Base-by-base conservation (phyloP, 345 rosid genomes). In the Crucihimalaya himalaica region DNA sequence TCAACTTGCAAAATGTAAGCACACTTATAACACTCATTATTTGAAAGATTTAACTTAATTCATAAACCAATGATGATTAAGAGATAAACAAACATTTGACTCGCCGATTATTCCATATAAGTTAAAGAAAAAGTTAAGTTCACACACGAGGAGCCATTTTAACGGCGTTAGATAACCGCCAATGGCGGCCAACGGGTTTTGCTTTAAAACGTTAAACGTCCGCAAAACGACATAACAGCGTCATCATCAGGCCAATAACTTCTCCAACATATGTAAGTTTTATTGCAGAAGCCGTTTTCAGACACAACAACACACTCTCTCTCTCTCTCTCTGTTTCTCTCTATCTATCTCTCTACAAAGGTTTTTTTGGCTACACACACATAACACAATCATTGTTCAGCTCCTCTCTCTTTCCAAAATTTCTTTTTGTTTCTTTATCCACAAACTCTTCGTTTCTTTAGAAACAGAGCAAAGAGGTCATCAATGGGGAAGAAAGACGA, bases 401-500 rank as follows among this genome's bases (percentile, higher is more conserved):
- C 64, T 73, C 47, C 52, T 61, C 29, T 34, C 56, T 54, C 37
- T 31, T 11, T 39, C 43, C 14, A 8, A 37, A 10, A 19, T 53
- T 27, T 68, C n/a, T 46, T 20, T 53, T 8, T 2, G 4, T 1
- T 15, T 54, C 15, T 23, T 32, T 20, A 66, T 70, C 21, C 65
- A 21, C 71, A 6, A 25, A 48, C 60, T 64, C 43, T 35, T 62
- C 31, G 16, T 63, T 63, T 55, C 34, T 32, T 28, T 2, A 6
- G 43, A 46, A 58, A 48, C 72, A 56, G 23, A 66, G 12, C 43
- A 57, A 8, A 40, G 37, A 63, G 28, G 15, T 34, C 37, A 35
- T 28, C 46, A n/a, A 89, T 88, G 97, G 89, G 88, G 62, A 89
- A 86, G 87, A 86, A 81, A 79, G 90, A 89, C 27, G 78, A 73